These are phyloP conservation scores for Leptographium procerum DNA, from an alignment of 2,329 filamentous ascomycete species.

Conservation along the genomic window DNA sequence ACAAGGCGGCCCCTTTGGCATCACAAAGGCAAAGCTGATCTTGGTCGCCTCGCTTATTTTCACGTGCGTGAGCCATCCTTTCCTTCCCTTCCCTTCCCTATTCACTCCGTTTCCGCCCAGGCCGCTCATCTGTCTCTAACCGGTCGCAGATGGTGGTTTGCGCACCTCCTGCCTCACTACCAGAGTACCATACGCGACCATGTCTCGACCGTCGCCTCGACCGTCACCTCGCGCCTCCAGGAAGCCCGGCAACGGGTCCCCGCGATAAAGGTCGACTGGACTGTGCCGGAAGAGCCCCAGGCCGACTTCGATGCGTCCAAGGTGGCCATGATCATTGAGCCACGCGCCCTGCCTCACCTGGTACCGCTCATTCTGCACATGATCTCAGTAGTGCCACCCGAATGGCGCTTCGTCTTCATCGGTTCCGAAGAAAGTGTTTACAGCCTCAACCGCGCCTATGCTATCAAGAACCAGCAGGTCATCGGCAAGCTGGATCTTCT, in stretches of 20 bases:
- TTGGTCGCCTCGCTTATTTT: slow-evolving; percentile 23
- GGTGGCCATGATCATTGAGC: slow-evolving; percentile 40
- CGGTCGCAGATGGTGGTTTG: slow-evolving; percentile 33
- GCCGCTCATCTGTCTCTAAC: neutral
- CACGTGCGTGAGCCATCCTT: slow-evolving; percentile 27
- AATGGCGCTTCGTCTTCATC: slow-evolving; percentile 44
- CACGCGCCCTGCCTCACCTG: slow-evolving; percentile 33
- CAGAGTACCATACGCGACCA: slow-evolving; percentile 28
- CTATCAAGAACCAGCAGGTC: slow-evolving; percentile 35
- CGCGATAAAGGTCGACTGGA: slow-evolving; percentile 29
- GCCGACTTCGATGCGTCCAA: slow-evolving; percentile 35
- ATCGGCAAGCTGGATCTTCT: slow-evolving; percentile 41
- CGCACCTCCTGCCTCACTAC: slow-evolving; percentile 31
- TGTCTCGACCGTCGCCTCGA: slow-evolving; percentile 18
- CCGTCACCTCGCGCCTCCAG: slow-evolving; percentile 25
- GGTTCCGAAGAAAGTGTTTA: slow-evolving; percentile 36
- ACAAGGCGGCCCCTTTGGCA: slow-evolving; percentile 15
- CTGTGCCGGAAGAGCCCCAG: slow-evolving; percentile 19
- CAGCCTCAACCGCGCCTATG: slow-evolving; percentile 31
- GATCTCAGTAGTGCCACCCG: slow-evolving; percentile 38
- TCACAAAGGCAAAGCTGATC: slow-evolving; percentile 25
- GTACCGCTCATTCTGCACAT: slow-evolving; percentile 40
- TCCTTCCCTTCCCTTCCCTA: neutral
- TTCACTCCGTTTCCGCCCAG: too few species aligned
- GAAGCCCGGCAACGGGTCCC: slow-evolving; percentile 29